Evolutionary conservation across 2,329 filamentous ascomycete genomes (phyloP), one percentile per base, ranked within the genome.

Genomic region (Aureobasidium sp.): DNA sequence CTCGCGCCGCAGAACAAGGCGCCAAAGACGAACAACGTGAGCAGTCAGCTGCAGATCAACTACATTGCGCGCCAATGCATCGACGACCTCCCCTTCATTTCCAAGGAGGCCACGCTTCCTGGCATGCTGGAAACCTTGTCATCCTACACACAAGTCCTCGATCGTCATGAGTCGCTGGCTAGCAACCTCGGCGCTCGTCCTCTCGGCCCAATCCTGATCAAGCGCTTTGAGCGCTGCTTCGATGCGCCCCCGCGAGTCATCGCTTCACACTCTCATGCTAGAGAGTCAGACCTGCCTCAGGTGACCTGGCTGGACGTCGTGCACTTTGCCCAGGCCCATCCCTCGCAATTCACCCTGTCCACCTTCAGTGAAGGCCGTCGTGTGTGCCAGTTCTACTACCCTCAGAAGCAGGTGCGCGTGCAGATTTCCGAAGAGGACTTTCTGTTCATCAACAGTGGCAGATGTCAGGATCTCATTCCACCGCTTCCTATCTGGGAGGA

Each of bases 341-440:
- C 90, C 0, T 82, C 85, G 66, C 89, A 93, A 61, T 94, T 95
- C 73, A 82, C 84, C 37, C 77, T 95, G 57, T 85, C 84, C 60
- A 85, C 88, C 62, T 82, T 83, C 64, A 80, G 84, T 48, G 87
- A 89, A 66, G 88, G 88, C 25, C 77, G 83, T 59, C 83, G 87
- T 50, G 85, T 88, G 59, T 95, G 91, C 70, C 89, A 90, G 65
- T 94, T 96, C 73, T 85, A 86, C 69, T 74, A 73, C 53, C 71
- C 72, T 34, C 86, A 90, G 65, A 91, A 91, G 70, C 89, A 91
- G 64, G 82, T 87, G 66, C 84, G 89, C 51, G 87, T 95, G 9
- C 90, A 96, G 75, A 93, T 96, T 64, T 86, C 85, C 21, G 90
- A 95, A 72, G 90, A 95, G 71, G 91, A 96, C 71, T 96, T 87